Evolutionary conservation across 768 basidiomycete species (phyloP).

Genomic region (Suillus lakei): DNA sequence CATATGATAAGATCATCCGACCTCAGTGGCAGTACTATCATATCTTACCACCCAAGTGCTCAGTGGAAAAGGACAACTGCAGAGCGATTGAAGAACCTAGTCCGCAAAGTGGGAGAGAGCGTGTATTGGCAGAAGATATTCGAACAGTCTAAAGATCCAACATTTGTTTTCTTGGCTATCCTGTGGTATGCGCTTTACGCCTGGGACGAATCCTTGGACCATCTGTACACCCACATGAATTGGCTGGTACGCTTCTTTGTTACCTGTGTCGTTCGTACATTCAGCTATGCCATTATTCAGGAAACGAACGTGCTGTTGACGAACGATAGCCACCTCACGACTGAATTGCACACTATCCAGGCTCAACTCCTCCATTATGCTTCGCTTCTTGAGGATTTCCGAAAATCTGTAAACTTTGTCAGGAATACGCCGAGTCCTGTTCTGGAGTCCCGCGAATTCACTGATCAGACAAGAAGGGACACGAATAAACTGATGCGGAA

Average conservation of each 20-base stretch:
- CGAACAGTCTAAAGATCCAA: constrained; percentile 34
- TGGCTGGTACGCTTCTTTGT: constrained; percentile 41
- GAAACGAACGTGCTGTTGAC: constrained; percentile 46
- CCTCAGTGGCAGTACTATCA: constrained; percentile 32
- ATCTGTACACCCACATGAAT: constrained; percentile 55
- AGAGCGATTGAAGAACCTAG: constrained; percentile 30
- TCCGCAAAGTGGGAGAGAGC: constrained; percentile 38
- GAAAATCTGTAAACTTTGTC: constrained; percentile 55
- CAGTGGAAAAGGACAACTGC: constrained; percentile 32
- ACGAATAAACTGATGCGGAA: constrained; percentile 44
- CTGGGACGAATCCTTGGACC: constrained; percentile 64
- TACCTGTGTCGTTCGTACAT: neutral
- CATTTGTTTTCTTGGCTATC: constrained; percentile 41
- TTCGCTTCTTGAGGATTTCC: constrained; percentile 60
- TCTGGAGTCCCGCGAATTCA: constrained; percentile 35
- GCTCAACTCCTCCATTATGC: constrained; percentile 63
- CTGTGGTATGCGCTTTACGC: constrained; percentile 67
- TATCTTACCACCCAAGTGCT: constrained; percentile 40
- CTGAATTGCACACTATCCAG: constrained; percentile 59
- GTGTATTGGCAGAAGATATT: constrained; percentile 44
- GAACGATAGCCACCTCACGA: constrained; percentile 47
- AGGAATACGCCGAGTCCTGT: constrained; percentile 52
- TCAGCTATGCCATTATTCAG: constrained; percentile 28
- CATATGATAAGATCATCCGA: constrained; percentile 39
- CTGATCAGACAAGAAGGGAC: constrained; percentile 7